Evolutionary conservation across 495 filamentous ascomycete genomes (phyloP), one percentile per base, ranked within the genome.

Genomic region (Aspergillus biplanus): DNA sequence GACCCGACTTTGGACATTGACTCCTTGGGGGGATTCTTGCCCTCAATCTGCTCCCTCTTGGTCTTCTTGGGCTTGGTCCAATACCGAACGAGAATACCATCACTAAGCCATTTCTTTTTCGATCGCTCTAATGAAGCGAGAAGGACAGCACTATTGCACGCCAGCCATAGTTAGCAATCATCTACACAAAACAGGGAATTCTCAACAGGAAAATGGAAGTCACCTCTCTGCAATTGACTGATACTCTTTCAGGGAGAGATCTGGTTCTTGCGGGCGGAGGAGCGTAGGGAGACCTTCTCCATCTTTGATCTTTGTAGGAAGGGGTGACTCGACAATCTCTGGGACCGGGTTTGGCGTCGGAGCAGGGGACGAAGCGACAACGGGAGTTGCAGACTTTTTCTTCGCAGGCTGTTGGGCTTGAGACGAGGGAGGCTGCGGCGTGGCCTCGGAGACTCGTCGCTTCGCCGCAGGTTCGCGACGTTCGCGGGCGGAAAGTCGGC

Each of bases 11-110:
- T 93, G 49, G 83, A 78, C 92, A 97, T 97, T 64, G 86, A 90
- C 50, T 96, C 91, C 69, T 92, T 91, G 6, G 90, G 83, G 1
- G 93, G 94, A 65, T 96, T 96, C 52, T 91, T 86, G 59, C 89
- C 82, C 63, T 90, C 87, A 12, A 85, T 78, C 32, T 83, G 83
- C 56, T 85, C 83, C 32, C 90, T 87, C 76, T 91, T 92, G 56
- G 87, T 86, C 78, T 93, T 96, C 59, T 86, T 84, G 6, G 93
- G 92, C 68, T 97, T 97, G 11, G 89, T 89, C 89, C 93, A 97
- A 75, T 96, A 98, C 67, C 90, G 90, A 63, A 95, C 92, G 63
- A 99, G 91, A 39, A 97, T 88, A 16, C 90, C 89, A 65, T 96
- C 92, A 66, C 82, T 88, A 8, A 92, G 83, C 96, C 96, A 98